Base-by-base conservation (phyloP, 2,329 filamentous ascomycete genomes). In the Acarospora socialis region DNA sequence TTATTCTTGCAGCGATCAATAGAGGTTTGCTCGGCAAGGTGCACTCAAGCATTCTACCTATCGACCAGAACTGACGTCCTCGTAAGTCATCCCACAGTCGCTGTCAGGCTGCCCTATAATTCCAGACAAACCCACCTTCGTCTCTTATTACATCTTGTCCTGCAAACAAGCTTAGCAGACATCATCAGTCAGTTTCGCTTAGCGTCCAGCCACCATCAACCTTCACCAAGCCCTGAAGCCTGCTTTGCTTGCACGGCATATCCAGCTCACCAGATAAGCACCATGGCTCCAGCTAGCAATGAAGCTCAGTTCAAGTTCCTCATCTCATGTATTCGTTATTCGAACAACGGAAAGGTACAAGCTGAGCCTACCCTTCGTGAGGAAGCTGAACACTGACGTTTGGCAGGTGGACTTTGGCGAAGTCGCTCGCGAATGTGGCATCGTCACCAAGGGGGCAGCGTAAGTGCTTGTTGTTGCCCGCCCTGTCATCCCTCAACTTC, bases 361-460 rank as follows among this genome's bases (percentile, higher is more conserved):
- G 24, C 15, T 21, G n/a, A 23, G 18, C 19, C 17, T 28, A 18
- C 16, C 19, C 8, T 10, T 5, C 7, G 20, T 28, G 10, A 17
- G 16, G 16, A 9, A 16, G n/a, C 36, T 36, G 32, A 43, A 18
- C 16, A 26, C n/a, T n/a, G n/a, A n/a, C n/a, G n/a, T n/a, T 10
- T 21, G 10, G 32, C 34, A 81, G 76, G 63, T 78, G 4, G 69
- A 81, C 46, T 81, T 79, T 42, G 55, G 53, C 4, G 61, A 64
- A 29, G 77, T 82, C n/a, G 72, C 73, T 7, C 56, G 61, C 10
- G 74, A 80, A 44, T 70, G 73, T 24, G 55, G 52, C 14, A 77
- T 81, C 21, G 62, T 75, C 20, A 62, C 56, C 51, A 78, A 77
- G 53, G 74, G 67, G 9, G 77, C 77, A 14, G 77, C 76, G 77